A percentile compares a stretch with the other conserved stretches of the same genome.
Evolutionary conservation across 164 flowering plant genomes (phyloP).

Genomic region (Berberis vulgaris): DNA sequence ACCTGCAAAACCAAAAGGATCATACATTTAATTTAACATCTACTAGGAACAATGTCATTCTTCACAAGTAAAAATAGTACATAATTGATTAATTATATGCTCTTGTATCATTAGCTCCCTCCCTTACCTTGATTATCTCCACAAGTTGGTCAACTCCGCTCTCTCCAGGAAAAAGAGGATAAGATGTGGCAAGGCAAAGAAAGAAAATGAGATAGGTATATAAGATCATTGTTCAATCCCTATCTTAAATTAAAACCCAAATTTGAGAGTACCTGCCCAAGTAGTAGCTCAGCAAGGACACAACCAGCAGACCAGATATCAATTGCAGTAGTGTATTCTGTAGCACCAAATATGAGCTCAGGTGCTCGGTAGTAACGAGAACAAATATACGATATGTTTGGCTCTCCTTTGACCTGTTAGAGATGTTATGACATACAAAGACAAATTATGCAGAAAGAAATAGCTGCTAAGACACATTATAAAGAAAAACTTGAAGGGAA

Average conservation of each 20-base stretch:
- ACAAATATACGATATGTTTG: conserved; percentile 81
- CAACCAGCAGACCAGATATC: conserved; percentile 87
- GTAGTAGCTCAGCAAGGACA: conserved; percentile 74
- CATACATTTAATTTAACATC: background rate
- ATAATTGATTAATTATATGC: background rate
- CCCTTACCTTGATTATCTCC: conserved; percentile 67
- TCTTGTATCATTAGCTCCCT: background rate
- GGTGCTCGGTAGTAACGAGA: conserved; percentile 90
- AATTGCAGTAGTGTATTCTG: conserved; percentile 79
- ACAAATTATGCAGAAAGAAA: background rate
- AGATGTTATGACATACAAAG: background rate
- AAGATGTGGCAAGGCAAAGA: conserved; percentile 10
- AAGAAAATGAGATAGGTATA: conserved; percentile 1
- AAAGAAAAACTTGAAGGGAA: background rate
- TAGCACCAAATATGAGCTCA: conserved; percentile 81
- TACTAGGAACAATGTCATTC: background rate
- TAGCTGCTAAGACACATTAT: background rate
- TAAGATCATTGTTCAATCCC: background rate
- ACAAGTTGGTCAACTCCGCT: conserved; percentile 86
- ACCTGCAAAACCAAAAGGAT: conserved; percentile 27
- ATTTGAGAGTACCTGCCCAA: conserved; percentile 51
- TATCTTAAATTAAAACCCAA: background rate
- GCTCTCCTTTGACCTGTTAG: conserved; percentile 72
- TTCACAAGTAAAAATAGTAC: background rate
- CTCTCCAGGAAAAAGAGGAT: conserved; percentile 76